A percentile compares a stretch with the other conserved stretches of the same genome.
phyloP scores from a whole-genome alignment of 441 rosid genomes.

The Macaranga tanarius region DNA sequence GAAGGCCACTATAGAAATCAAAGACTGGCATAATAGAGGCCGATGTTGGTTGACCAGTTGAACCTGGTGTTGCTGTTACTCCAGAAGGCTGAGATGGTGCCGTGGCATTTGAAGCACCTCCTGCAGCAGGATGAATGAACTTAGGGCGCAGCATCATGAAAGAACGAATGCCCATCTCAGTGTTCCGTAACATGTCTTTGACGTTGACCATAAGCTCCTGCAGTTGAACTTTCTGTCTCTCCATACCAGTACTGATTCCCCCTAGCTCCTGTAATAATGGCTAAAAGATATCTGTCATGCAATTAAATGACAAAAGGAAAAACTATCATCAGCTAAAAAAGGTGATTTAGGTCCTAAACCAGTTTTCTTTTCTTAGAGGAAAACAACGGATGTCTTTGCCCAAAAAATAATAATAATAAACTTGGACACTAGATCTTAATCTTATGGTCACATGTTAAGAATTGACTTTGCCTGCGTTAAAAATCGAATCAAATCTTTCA shows the following conservation, averaged over 20 bases:
- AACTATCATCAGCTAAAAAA: not conserved
- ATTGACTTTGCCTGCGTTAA: not conserved
- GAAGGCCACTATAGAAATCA: conserved; percentile 89
- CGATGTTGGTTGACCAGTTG: conserved; percentile 55
- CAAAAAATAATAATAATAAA: not conserved
- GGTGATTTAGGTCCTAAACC: not conserved
- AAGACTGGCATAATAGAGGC: conserved; percentile 59
- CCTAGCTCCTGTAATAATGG: conserved; percentile 76
- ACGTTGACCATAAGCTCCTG: conserved; percentile 76
- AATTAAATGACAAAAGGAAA: conserved; percentile 3
- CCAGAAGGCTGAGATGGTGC: conserved; percentile 69
- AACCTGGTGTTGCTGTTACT: conserved; percentile 44
- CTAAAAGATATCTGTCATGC: not conserved
- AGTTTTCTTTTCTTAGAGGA: not conserved
- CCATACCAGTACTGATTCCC: conserved; percentile 78
- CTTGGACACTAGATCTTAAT: not conserved
- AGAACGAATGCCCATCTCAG: conserved; percentile 86
- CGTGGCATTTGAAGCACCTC: conserved; percentile 48
- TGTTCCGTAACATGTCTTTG: conserved; percentile 79
- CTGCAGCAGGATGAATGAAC: conserved; percentile 57
- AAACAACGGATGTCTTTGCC: not conserved
- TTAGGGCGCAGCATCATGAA: conserved; percentile 82
- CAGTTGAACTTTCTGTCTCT: conserved; percentile 75
- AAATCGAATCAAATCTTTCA: not conserved
- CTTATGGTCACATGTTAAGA: not conserved